Evolutionary conservation across 768 basidiomycete genomes (phyloP).

Genomic region (Lentinula sp.): DNA sequence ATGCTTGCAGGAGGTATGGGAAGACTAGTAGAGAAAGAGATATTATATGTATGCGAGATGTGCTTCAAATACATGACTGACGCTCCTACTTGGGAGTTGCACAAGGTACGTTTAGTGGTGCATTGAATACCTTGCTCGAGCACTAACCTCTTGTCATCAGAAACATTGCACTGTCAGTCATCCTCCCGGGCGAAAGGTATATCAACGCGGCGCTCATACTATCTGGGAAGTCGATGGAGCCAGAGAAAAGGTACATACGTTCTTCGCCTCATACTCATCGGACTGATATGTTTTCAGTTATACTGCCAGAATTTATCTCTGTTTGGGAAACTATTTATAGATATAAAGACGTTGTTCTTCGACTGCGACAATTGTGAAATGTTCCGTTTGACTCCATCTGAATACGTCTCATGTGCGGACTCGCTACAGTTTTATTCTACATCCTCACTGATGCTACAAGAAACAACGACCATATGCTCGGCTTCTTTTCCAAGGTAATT

Average conservation of each 20-base stretch:
- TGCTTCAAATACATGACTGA: constrained; percentile 98
- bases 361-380: constrained; percentile 77
- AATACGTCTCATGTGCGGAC: background rate
- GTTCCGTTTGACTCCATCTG: background rate
- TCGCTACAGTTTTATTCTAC: constrained; percentile 74
- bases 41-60: constrained; percentile 81
- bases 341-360: constrained; percentile 93
- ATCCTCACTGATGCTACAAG: constrained; percentile 82
- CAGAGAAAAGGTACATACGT: constrained; percentile 59
- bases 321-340: constrained; percentile 98
- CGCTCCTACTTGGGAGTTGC: constrained; percentile 57
- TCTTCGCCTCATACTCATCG: background rate
- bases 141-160: constrained; percentile 27
- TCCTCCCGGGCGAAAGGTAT: constrained; percentile 89
- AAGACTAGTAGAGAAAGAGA: constrained; percentile 36
- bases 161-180: constrained; percentile 59
- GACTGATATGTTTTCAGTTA: constrained; percentile 42
- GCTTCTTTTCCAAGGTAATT: constrained; percentile 63
- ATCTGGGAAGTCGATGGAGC: constrained; percentile 97
- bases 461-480: constrained; percentile 74
- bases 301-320: constrained; percentile 95
- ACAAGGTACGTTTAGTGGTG: constrained; percentile 48
- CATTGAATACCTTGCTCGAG: background rate
- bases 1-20: constrained; percentile 59
- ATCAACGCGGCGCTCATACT: constrained; percentile 79